A percentile compares a stretch with the other conserved stretches of the same genome.
Evolutionary conservation across 345 rosid genomes (phyloP).

Genomic region (Laguncularia racemosa): DNA sequence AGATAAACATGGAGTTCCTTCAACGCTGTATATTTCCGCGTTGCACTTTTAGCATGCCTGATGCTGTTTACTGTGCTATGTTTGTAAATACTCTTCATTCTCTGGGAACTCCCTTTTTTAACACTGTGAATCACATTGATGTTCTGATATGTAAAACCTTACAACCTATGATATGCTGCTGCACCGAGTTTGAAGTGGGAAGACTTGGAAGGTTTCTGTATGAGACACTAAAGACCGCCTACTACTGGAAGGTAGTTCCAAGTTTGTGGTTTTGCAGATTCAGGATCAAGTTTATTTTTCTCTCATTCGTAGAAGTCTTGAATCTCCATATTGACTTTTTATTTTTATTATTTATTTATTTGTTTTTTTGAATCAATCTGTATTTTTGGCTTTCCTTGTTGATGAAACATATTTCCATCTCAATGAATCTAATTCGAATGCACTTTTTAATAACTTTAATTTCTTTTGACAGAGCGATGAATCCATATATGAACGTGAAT

Average conservation of each 20-base stretch:
- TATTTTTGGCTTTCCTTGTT: background rate
- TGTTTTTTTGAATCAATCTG: background rate
- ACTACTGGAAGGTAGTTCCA: slow-evolving; percentile 79
- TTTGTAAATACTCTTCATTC: slow-evolving; percentile 97
- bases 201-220: slow-evolving; percentile 89
- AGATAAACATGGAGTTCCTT: slow-evolving; percentile 98
- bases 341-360: too few relatives aligned
- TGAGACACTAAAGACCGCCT: slow-evolving; percentile 95
- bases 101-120: slow-evolving; percentile 95
- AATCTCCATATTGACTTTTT: too few relatives aligned
- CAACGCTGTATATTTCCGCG: slow-evolving; percentile 99
- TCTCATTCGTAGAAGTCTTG: background rate
- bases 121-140: slow-evolving; percentile 98
- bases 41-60: slow-evolving; percentile 99
- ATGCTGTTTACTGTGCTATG: slow-evolving; percentile 98
- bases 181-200: slow-evolving; percentile 98
- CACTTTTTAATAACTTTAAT: background rate
- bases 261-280: background rate
- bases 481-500: slow-evolving; percentile 87
- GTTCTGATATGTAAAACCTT: slow-evolving; percentile 92
- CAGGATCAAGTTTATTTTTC: background rate
- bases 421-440: background rate
- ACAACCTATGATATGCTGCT: slow-evolving; percentile 99
- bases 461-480: slow-evolving; percentile 70
- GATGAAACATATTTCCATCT: too few relatives aligned